Conservation (phyloP, 805 yeast species). For the Candida yuanshanica region DNA sequence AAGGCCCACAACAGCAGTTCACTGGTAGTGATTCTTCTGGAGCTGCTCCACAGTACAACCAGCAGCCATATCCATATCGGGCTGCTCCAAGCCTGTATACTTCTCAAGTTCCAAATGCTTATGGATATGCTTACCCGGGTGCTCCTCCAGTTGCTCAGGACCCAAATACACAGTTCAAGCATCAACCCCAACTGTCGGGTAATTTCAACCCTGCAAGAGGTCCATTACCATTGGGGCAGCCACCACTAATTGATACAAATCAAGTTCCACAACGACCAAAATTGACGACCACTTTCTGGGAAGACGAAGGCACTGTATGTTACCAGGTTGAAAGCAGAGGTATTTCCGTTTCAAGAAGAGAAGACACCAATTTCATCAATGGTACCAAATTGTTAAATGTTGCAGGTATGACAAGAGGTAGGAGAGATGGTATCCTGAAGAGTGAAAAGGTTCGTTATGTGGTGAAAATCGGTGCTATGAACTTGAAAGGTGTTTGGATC, state of each 20-base stretch:
- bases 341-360: constrained; percentile 61
- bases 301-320: constrained; percentile 65
- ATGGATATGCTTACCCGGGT: constrained; percentile 11
- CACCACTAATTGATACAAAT: constrained; percentile 21
- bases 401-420: constrained; percentile 68
- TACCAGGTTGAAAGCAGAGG: constrained; percentile 69
- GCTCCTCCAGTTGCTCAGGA: constrained; percentile 1
- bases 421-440: constrained; percentile 66
- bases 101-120: constrained; percentile 5
- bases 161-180: constrained; percentile 5
- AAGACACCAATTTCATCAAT: constrained; percentile 68
- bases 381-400: constrained; percentile 66
- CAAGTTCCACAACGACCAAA: constrained; percentile 42
- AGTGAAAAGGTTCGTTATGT: constrained; percentile 63
- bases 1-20: constrained; percentile 7
- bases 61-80: constrained; percentile 1
- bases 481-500: constrained; percentile 70
- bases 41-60: background rate
- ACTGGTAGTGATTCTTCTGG: background rate
- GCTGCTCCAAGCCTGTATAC: background rate
- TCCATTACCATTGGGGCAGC: constrained; percentile 13
- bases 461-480: constrained; percentile 72
- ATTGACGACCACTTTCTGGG: constrained; percentile 73
- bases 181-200: background rate
- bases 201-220: constrained; percentile 10